Base-by-base conservation (phyloP, 108 stramenopile genomes). In the Mayamaea pseudoterrestris region DNA sequence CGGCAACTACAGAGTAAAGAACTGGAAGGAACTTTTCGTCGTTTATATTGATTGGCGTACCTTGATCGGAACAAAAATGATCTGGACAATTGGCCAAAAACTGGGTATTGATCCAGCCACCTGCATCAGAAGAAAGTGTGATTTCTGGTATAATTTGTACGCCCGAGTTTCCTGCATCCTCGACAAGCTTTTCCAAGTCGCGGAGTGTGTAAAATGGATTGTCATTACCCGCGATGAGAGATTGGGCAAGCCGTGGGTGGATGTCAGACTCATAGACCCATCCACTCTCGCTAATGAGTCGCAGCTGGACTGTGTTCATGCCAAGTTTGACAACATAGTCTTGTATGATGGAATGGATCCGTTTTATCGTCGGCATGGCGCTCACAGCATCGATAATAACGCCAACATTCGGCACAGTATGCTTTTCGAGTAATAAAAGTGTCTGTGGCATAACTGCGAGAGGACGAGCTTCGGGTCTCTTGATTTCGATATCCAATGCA, bases 141-240 rank as follows among this genome's bases (percentile, higher is more conserved):
- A 69, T 58, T 32, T 69, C 68, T 7, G 68, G 68, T n/a, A 69
- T 57, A 14, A 63, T 26, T 17, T 51, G 35, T 28, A 69, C 54
- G 9, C 57, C 61, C 17, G 5, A 7, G 5, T 7, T 6, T 4
- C 13, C 9, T 23, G 55, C 47, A 23, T 34, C 30, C 18, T 18
- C 35, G 13, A 55, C 53, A 13, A 55, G 28, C 0, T 47, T 26
- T 24, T 37, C 30, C 26, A 55, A 55, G 12, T 22, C 25, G 31
- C 25, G 27, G 11, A 40, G 40, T 21, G 25, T 16, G 28, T 55
- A 55, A 21, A 44, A 9, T 13, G 9, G 9, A 13, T 27, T 17
- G 14, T 11, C 24, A 8, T 5, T n/a, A 22, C 9, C 22, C 5
- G 22, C 52, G 14, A 24, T 17, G 12, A 35, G 24, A 35, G 16